Base-by-base conservation (phyloP, 257 asterid genomes). In the Petrea volubilis region DNA sequence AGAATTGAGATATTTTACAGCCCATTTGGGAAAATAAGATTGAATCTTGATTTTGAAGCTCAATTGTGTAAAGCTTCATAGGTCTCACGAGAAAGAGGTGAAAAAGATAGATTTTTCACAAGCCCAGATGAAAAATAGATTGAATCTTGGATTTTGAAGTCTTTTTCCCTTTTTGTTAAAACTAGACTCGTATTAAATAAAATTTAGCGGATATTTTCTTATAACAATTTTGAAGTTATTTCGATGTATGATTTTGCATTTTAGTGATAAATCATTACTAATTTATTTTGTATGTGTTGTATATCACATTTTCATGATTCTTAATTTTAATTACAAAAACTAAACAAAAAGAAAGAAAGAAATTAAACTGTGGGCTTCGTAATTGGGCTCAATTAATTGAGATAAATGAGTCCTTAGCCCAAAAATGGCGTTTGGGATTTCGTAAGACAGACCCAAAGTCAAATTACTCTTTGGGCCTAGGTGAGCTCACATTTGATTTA, bases 11-110 rank as follows among this genome's bases (percentile, higher is more conserved):
- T 44, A 7, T 33, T 28, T 21, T 17, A 12, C 3, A 13, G 12
- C 31, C 72, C 60, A n/a, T 12, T 7, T 21, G 5, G 46, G 20
- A 7, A 5, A 8, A 53, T 20, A 6, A 38, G 8, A 23, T 38
- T 27, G 44, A 71, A 40, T 40, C 78, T 79, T 71, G 64, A 14
- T 17, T 33, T 38, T 52, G 36, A 17, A 49, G 57, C 27, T 27
- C 49, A 58, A 33, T 24, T 31, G 24, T 34, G 15, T 31, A 4
- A 18, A 57, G 8, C 55, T 62, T 6, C 38, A 40, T 12, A 62
- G n/a, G 7, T 38, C 34, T 29, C 15, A 9, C 60, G 40, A 53
- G 59, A 62, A 18, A 12, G 52, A 18, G 20, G 6, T 24, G 53
- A 13, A n/a, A n/a, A 36, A 53, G 25, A 43, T 38, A 2, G 33